phyloP scores from a whole-genome alignment of 1,284 basidiomycete genomes.

The Pulveroboletus sp. region DNA sequence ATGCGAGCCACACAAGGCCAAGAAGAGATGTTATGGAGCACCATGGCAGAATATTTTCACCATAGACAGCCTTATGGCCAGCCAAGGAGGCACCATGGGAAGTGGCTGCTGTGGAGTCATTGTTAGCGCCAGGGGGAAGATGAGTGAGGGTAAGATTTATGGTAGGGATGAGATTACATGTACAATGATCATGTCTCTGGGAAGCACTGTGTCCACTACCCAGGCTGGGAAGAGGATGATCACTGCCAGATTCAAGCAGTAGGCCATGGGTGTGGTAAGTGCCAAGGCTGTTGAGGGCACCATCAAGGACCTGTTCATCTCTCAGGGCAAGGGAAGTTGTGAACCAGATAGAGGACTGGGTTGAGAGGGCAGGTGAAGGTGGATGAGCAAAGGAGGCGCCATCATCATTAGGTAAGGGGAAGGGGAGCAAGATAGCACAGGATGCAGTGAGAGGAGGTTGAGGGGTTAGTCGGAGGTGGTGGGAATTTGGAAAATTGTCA shows the following conservation, averaged over 20 bases:
- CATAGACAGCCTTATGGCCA: constrained; percentile 74
- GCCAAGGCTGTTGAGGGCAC: constrained; percentile 73
- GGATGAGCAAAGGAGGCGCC: constrained; percentile 41
- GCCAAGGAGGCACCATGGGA: constrained; percentile 56
- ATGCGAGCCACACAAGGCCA: constrained; percentile 88
- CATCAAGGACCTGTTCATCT: constrained; percentile 62
- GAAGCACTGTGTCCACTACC: constrained; percentile 38
- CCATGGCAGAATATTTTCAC: constrained; percentile 78
- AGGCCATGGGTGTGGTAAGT: constrained; percentile 63
- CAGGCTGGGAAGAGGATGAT: constrained; percentile 13
- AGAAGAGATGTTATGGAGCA: constrained; percentile 77
- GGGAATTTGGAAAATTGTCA: background rate
- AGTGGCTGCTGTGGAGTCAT: constrained; percentile 7
- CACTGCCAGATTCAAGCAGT: background rate
- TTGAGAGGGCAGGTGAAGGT: constrained; percentile 71
- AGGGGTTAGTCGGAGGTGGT: background rate
- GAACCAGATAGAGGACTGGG: constrained; percentile 57
- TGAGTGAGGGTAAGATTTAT: constrained; percentile 32
- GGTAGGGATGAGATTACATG: background rate
- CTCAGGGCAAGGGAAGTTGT: constrained; percentile 59
- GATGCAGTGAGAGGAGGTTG: constrained; percentile 24
- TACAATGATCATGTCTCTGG: constrained; percentile 38
- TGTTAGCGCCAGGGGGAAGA: constrained; percentile 36
- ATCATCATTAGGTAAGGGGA: constrained; percentile 35
- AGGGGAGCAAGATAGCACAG: constrained; percentile 16